phyloP scores from a whole-genome alignment of 2,329 filamentous ascomycete species.

The Diaporthe amygdali region DNA sequence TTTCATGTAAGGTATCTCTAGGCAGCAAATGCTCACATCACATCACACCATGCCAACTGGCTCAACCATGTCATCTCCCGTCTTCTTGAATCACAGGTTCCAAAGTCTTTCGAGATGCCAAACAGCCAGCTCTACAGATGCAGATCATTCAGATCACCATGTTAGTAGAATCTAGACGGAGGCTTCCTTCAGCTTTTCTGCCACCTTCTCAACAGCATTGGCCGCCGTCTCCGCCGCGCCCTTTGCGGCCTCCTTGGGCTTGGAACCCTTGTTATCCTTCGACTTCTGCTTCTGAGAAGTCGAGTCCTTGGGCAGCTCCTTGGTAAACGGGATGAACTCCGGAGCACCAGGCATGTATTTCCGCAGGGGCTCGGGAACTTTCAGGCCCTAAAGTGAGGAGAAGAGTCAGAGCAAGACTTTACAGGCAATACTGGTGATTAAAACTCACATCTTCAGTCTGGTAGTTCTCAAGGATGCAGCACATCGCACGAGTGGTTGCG shows the following conservation, averaged over 20 bases:
- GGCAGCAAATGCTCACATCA: not conserved
- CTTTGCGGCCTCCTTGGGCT: slow-evolving; percentile 30
- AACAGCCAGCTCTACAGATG: not conserved
- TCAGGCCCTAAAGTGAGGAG: slow-evolving; percentile 62
- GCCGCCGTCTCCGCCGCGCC: slow-evolving; percentile 24
- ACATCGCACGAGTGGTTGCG: slow-evolving; percentile 89
- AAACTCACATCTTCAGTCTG: slow-evolving; percentile 80
- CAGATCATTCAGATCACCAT: not conserved
- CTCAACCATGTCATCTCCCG: not conserved
- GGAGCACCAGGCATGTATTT: slow-evolving; percentile 91
- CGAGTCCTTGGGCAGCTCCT: slow-evolving; percentile 79
- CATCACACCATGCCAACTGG: not conserved
- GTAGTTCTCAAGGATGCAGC: slow-evolving; percentile 96
- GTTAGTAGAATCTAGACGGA: slow-evolving; percentile 28
- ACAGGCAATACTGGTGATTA: not conserved
- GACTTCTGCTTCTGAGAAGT: slow-evolving; percentile 30
- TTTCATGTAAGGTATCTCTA: slow-evolving; percentile 14
- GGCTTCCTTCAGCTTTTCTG: slow-evolving; percentile 35
- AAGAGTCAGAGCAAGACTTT: slow-evolving; percentile 8
- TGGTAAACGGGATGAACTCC: slow-evolving; percentile 87
- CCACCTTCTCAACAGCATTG: slow-evolving; percentile 30
- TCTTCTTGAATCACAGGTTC: not conserved
- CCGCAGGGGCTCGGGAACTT: slow-evolving; percentile 80
- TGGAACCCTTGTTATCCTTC: slow-evolving; percentile 30
- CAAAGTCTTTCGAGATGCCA: not conserved